Evolutionary conservation across 2,329 filamentous ascomycete species (phyloP), one percentile per base, ranked within the genome.

Genomic region (Botryosphaeria agaves): DNA sequence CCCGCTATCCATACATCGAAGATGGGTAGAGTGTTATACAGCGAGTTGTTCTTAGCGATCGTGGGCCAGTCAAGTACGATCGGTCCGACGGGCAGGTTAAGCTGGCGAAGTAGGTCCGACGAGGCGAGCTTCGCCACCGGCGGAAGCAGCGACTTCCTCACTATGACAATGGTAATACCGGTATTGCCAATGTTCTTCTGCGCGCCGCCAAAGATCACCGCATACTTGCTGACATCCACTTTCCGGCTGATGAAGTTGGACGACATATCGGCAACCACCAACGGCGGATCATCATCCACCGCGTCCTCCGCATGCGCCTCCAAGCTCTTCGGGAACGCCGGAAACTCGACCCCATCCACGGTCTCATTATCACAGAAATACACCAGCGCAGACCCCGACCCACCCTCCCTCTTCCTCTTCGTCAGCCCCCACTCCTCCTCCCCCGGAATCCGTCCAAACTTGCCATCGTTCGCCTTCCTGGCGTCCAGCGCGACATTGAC

Each of bases 351-450:
- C 19, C 85, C 85, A 45, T 93, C 83, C 5, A 91, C 82, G 0
- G 83, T 93, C 62, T 95, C 85, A 44, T 95, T 95, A 52, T 85
- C 79, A 52, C 87, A 93, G 52, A 73, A 85, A 56, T 94, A 95
- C 2, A 87, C 76, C 44, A 92, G 64, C 0, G 83, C 61, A 70
- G 37, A 55, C 18, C 55, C 61, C 33, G 56, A 54, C 17, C 55
- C 54, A 23, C 52, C 54, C 7, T 76, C 61, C 21, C 70, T 62
- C 40, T 71, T 62, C 24, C 72, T 78, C 5, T 58, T 53, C 11
- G 65, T 70, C 34, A 89, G 64, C 19, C 65, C 77, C 82, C 83
- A 94, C 14, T 67, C 68, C 38, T 68, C 70, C 53, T 85, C 75
- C 7, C 74, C 66, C 0, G 87, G 78, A 30, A 95, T 92, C 37